phyloP scores from a whole-genome alignment of 352 stramenopile genomes.

The Thraustochytrium striatum region DNA sequence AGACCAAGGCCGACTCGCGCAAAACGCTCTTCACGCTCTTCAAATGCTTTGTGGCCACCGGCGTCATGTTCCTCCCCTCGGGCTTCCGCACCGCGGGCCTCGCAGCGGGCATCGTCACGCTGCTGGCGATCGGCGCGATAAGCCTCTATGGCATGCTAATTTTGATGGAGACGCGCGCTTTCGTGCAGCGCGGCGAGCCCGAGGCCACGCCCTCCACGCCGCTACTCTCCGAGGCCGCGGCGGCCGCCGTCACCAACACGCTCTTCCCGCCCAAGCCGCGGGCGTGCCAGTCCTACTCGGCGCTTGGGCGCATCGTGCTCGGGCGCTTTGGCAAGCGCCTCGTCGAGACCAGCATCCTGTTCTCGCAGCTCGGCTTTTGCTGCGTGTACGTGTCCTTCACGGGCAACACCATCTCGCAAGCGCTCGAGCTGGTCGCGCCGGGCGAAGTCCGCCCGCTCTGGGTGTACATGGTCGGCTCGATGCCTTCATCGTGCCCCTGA shows the following conservation, averaged over 20 bases:
- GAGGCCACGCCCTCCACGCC: constrained; percentile 25
- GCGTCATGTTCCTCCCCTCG: constrained; percentile 25
- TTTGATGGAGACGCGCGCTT: constrained; percentile 13
- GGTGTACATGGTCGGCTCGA: constrained; percentile 30
- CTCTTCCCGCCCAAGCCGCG: constrained; percentile 15
- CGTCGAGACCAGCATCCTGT: constrained; percentile 24
- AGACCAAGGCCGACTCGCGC: constrained; percentile 5
- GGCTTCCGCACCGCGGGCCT: constrained; percentile 13
- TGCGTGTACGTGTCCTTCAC: constrained; percentile 39
- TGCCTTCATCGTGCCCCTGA: constrained; percentile 35
- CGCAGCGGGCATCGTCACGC: constrained; percentile 15
- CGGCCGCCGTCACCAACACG: constrained; percentile 6
- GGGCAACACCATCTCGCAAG: constrained; percentile 20
- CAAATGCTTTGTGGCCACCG: constrained; percentile 45
- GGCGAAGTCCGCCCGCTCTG: constrained; percentile 1
- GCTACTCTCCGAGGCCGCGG: constrained; percentile 4
- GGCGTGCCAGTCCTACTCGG: neutral
- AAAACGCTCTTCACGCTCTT: constrained; percentile 44
- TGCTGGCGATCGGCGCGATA: constrained; percentile 18
- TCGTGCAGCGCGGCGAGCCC: neutral
- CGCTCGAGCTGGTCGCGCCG: neutral
- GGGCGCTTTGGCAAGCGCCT: constrained; percentile 4
- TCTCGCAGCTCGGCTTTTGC: constrained; percentile 39
- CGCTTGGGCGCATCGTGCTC: constrained; percentile 2
- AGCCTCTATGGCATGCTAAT: constrained; percentile 39